Evolutionary conservation across 306 rosid genomes (phyloP).

Genomic region (Crataegus laevigata): DNA sequence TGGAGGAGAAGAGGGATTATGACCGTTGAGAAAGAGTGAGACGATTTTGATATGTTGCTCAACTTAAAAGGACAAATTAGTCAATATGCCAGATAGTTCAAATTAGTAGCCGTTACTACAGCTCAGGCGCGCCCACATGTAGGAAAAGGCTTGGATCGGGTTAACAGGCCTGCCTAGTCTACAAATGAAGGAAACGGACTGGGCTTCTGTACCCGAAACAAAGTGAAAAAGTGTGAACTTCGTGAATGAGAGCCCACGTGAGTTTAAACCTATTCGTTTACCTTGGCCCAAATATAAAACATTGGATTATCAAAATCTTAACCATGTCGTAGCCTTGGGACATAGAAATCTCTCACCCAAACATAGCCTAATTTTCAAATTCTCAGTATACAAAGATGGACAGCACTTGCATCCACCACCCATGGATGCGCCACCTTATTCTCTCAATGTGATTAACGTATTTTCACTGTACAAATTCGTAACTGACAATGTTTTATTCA

Average conservation of each 20-base stretch:
- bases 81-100: neutral
- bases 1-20: neutral
- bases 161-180: neutral
- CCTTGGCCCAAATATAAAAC: neutral
- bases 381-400: too few relatives aligned
- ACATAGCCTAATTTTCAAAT: too few relatives aligned
- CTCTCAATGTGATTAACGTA: too few relatives aligned
- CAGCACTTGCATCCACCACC: too few relatives aligned
- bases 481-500: too few relatives aligned
- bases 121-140: neutral
- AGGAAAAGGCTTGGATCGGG: neutral
- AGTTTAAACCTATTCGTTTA: neutral
- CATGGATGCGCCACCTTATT: too few relatives aligned
- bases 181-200: neutral
- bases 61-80: slow-evolving; percentile 8
- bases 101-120: slow-evolving; percentile 37
- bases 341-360: too few relatives aligned
- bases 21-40: slow-evolving; percentile 2
- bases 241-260: neutral
- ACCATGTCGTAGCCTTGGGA: too few relatives aligned
- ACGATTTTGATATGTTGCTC: neutral
- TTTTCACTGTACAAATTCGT: too few relatives aligned
- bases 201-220: neutral
- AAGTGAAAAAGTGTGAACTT: neutral
- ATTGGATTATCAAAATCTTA: too few relatives aligned